Evolutionary conservation across 202 grass and related monocot species (phyloP).

Genomic region (Hordeum pubiflorum): DNA sequence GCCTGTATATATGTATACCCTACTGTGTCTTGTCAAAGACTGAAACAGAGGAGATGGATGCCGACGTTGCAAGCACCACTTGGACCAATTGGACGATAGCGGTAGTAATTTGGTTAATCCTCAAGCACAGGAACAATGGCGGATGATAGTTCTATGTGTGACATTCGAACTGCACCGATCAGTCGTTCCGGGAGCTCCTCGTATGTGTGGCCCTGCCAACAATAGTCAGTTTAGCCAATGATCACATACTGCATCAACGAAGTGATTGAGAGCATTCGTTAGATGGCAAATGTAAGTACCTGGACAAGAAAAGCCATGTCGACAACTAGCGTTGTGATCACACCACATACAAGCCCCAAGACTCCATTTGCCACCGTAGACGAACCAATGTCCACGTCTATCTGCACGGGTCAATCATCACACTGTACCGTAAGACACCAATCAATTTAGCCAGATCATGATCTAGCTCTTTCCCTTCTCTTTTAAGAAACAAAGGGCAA

Average conservation of each 20-base stretch:
- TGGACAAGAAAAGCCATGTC: slow-evolving; percentile 99
- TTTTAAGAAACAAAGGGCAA: not conserved
- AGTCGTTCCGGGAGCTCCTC: slow-evolving; percentile 91
- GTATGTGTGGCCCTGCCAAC: slow-evolving; percentile 53
- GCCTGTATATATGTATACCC: slow-evolving; percentile 19
- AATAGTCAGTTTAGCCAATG: not conserved
- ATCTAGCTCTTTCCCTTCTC: not conserved
- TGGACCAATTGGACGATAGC: not conserved
- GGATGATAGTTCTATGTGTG: slow-evolving; percentile 75
- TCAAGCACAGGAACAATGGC: slow-evolving; percentile 66
- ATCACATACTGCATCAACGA: not conserved
- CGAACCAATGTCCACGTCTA: slow-evolving; percentile 98
- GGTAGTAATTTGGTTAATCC: slow-evolving; percentile 20
- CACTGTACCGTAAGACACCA: not conserved
- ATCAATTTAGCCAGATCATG: not conserved
- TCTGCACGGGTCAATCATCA: slow-evolving; percentile 37
- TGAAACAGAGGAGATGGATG: not conserved
- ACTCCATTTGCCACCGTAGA: slow-evolving; percentile 98
- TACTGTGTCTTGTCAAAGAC: slow-evolving; percentile 20
- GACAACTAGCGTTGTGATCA: slow-evolving; percentile 85
- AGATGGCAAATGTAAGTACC: slow-evolving; percentile 30
- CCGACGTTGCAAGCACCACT: not conserved
- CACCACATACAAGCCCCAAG: slow-evolving; percentile 79
- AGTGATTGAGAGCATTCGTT: not conserved
- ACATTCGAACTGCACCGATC: slow-evolving; percentile 86